phyloP scores from a whole-genome alignment of 306 rosid genomes.

The Carpinus viminea region DNA sequence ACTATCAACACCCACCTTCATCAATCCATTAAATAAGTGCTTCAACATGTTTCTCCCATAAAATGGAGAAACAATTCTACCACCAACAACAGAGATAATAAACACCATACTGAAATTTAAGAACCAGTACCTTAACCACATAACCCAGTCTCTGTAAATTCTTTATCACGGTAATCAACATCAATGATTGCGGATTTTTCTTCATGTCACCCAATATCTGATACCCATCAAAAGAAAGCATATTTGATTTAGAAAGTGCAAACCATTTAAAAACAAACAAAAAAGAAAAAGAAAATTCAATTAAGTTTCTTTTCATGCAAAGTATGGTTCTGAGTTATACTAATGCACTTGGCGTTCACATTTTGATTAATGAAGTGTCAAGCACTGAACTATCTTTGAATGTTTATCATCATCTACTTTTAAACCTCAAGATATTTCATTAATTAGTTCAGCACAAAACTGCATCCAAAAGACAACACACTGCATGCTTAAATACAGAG shows the following conservation, averaged over 20 bases:
- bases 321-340: slow-evolving; percentile 19
- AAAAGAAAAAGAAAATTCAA: background rate
- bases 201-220: slow-evolving; percentile 80
- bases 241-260: slow-evolving; percentile 17
- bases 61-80: slow-evolving; percentile 3
- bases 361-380: background rate
- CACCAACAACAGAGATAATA: slow-evolving; percentile 4
- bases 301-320: slow-evolving; percentile 6
- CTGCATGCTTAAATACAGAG: background rate
- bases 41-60: background rate
- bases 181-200: slow-evolving; percentile 69
- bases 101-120: slow-evolving; percentile 22
- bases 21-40: background rate
- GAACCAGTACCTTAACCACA: slow-evolving; percentile 62
- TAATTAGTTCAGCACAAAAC: background rate
- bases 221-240: slow-evolving; percentile 33
- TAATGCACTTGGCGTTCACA: slow-evolving; percentile 11
- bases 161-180: slow-evolving; percentile 74
- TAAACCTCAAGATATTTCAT: background rate
- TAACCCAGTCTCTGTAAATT: slow-evolving; percentile 84
- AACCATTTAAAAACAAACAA: slow-evolving; percentile 2
- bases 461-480: background rate
- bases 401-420: background rate
- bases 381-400: background rate
- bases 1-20: background rate